Evolutionary conservation across 192 early-diverging fungal genomes (phyloP).

Genomic region (Endogone sp.): DNA sequence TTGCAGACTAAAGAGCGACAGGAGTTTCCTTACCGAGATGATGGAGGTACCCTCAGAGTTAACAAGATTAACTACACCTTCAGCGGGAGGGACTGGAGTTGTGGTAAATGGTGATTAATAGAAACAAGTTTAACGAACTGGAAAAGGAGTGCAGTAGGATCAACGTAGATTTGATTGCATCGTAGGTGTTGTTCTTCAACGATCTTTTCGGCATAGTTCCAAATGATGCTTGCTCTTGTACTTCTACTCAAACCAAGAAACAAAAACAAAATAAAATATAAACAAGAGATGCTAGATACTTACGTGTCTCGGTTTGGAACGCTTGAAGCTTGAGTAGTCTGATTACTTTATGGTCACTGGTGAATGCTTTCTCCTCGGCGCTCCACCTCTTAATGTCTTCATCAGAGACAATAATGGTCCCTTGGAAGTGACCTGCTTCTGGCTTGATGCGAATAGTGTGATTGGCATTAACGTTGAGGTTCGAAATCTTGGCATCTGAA

Average conservation of each 20-base stretch:
- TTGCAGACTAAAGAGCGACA: too few species aligned
- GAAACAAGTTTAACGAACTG: neutral
- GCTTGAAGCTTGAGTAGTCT: neutral
- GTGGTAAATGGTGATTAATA: conserved; percentile 1
- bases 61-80: conserved; percentile 57
- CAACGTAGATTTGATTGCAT: too few species aligned
- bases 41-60: conserved; percentile 72
- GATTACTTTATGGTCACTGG: neutral
- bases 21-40: conserved; percentile 64
- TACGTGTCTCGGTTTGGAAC: neutral
- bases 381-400: neutral
- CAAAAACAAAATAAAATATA: too few species aligned
- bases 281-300: too few species aligned
- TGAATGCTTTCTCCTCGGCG: neutral
- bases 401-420: neutral
- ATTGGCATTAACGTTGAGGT: too few species aligned
- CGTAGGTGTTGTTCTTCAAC: too few species aligned
- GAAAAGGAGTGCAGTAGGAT: too few species aligned
- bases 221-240: too few species aligned
- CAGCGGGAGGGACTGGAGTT: conserved; percentile 18
- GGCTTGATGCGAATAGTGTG: neutral
- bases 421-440: neutral
- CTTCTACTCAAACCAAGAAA: too few species aligned
- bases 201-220: too few species aligned
- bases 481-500: neutral